These are phyloP conservation scores for Venturia nashicola DNA, from an alignment of 2,329 filamentous ascomycete species.

Conservation along the genomic window DNA sequence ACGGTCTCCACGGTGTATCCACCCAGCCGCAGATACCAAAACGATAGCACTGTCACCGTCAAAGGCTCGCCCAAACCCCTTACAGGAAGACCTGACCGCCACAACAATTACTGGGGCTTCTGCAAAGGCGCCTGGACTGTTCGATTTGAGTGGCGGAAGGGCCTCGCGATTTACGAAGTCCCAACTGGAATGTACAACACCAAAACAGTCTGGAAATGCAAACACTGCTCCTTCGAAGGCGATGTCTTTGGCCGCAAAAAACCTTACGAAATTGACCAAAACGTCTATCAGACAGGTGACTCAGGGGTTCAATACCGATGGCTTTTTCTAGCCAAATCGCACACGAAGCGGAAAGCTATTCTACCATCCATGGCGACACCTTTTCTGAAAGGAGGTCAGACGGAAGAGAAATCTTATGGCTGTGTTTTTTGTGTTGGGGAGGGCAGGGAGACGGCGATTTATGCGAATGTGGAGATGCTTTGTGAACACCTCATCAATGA, in stretches of 20 bases:
- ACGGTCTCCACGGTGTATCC: neutral
- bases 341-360: slow-evolving; percentile 16
- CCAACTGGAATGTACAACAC: slow-evolving; percentile 24
- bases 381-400: neutral
- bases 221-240: slow-evolving; percentile 23
- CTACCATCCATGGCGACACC: slow-evolving; percentile 6
- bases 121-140: slow-evolving; percentile 27
- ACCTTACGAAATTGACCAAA: slow-evolving; percentile 19
- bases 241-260: slow-evolving; percentile 15
- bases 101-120: slow-evolving; percentile 29
- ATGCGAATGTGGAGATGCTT: slow-evolving; percentile 25
- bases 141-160: slow-evolving; percentile 23
- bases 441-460: slow-evolving; percentile 21
- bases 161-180: slow-evolving; percentile 18
- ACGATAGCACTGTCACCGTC: neutral
- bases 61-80: slow-evolving; percentile 14
- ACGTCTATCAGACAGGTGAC: slow-evolving; percentile 13
- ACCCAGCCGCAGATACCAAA: neutral
- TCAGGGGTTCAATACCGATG: slow-evolving; percentile 22
- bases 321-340: slow-evolving; percentile 27
- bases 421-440: slow-evolving; percentile 24
- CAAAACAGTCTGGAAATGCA: slow-evolving; percentile 23
- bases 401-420: slow-evolving; percentile 18
- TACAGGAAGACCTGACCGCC: slow-evolving; percentile 23
- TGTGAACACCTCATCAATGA: slow-evolving; percentile 26